These are phyloP conservation scores for Salix udensis DNA, from an alignment of 345 rosid genomes.

Conservation along the genomic window DNA sequence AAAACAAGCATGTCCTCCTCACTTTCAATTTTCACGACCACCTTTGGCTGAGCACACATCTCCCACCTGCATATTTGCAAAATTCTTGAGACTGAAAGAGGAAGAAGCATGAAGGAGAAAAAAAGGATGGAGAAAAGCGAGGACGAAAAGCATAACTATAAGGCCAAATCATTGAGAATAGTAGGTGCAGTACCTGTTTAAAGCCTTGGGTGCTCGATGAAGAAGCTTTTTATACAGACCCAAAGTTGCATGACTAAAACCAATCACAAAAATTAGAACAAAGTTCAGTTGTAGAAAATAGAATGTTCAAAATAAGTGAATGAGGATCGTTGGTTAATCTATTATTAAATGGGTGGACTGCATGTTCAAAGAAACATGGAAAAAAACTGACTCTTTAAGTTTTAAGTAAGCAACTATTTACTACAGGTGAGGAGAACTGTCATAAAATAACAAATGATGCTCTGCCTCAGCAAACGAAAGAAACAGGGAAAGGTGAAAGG, in stretches of 20 bases:
- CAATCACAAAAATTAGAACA: constrained; percentile 2
- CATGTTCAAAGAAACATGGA: background rate
- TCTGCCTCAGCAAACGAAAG: background rate
- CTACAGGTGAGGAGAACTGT: background rate
- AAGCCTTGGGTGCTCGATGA: constrained; percentile 75
- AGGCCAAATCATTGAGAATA: background rate
- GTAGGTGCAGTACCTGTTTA: constrained; percentile 51
- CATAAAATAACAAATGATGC: background rate
- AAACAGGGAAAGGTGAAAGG: background rate
- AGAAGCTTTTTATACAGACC: constrained; percentile 85
- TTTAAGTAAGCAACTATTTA: background rate
- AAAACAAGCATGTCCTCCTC: constrained; percentile 88
- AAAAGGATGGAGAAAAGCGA: background rate
- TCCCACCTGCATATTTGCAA: constrained; percentile 71
- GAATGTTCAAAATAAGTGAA: background rate
- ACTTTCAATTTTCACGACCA: constrained; percentile 84
- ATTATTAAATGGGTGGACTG: background rate
- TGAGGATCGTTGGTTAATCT: background rate
- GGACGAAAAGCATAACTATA: background rate
- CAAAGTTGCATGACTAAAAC: constrained; percentile 86
- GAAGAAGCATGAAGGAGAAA: background rate
- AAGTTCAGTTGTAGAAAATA: background rate
- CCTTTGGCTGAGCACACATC: constrained; percentile 90
- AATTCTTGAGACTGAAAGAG: background rate
- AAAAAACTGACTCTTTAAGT: background rate